Base-by-base conservation (phyloP, 176 grass and related monocot species). In the Triticum dicoccoides region DNA sequence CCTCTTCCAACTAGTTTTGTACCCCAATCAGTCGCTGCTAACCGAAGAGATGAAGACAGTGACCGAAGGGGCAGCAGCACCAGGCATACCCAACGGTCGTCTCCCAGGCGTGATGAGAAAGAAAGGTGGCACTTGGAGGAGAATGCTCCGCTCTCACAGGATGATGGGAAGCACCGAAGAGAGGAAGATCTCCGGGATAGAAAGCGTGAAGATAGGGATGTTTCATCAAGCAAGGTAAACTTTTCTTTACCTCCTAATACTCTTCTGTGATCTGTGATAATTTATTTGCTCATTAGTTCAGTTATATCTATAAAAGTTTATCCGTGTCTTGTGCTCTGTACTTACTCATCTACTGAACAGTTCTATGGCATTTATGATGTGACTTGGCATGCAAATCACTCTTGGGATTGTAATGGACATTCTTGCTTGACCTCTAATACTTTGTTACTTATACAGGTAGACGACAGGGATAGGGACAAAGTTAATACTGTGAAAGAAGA, bases 1-100 rank as follows among this genome's bases (percentile, higher is more conserved):
- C 97, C 97, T 23, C 92, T 99, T 83, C 97, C 97, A 17, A 35
- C 92, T 69, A 99, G 97, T 77, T 99, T 99, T 91, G 97, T 99
- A 72, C 97, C 97, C 24, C 94, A 99, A 77, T 96, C 93, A 66
- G 90, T 96, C 64, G 87, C 69, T 87, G 88, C 83, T n/a, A 85
- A 84, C 35, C 84, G 84, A 70, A 92, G 93, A 86, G 93, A 93
- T 80, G 91, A 95, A 71, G 93, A 95, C 51, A 59, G 78, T 52
- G 93, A 95, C 6, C 80, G 87, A 76, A 93, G 93, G 69, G 71
- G 78, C 67, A 47, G 80, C 71, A 91, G 85, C 42, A 65, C 89
- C 56, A 89, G 91, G 69, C 93, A 95, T 87, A 44, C 82, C 14
- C 93, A 89, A 80, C 87, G 91, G 23, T 86, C 79, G n/a, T 95